Evolutionary conservation across 371 early-diverging fungal genomes (phyloP).

Genomic region (Nematocida sp.): DNA sequence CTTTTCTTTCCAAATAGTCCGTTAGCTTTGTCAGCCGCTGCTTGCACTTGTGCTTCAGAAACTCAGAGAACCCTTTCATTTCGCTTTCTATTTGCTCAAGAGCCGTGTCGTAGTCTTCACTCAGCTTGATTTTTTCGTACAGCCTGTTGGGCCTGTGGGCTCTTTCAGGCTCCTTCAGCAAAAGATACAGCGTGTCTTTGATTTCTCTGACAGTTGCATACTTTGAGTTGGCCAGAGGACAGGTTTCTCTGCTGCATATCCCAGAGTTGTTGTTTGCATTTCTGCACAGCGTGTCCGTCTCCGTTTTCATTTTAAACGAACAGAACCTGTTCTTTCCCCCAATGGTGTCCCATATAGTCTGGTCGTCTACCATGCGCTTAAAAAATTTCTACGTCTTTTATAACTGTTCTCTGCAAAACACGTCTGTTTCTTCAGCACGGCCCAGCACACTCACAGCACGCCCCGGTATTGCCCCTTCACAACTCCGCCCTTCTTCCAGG

Average conservation of each 20-base stretch:
- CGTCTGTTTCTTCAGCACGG: too few relatives aligned
- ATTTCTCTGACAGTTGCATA: slow-evolving; percentile 93
- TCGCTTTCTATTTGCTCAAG: slow-evolving; percentile 82
- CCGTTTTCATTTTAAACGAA: slow-evolving; percentile 68
- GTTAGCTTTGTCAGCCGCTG: slow-evolving; percentile 89
- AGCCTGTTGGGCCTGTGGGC: slow-evolving; percentile 82
- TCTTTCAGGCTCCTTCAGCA: slow-evolving; percentile 88
- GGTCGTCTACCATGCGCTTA: slow-evolving; percentile 57
- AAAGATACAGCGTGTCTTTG: slow-evolving; percentile 67
- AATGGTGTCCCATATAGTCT: slow-evolving; percentile 62
- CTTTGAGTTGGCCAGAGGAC: slow-evolving; percentile 90
- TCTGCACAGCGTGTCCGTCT: slow-evolving; percentile 74
- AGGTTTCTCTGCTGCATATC: slow-evolving; percentile 84
- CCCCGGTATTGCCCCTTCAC: too few relatives aligned
- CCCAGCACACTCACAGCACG: too few relatives aligned
- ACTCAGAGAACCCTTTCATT: slow-evolving; percentile 80
- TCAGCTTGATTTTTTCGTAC: slow-evolving; percentile 86
- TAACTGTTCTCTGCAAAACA: too few relatives aligned
- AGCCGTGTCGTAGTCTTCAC: slow-evolving; percentile 81
- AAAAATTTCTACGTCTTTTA: slow-evolving; percentile 19
- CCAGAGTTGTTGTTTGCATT: slow-evolving; percentile 96
- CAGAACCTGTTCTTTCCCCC: slow-evolving; percentile 54
- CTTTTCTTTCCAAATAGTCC: slow-evolving; percentile 85
- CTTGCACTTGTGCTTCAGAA: slow-evolving; percentile 88
- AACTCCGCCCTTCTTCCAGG: too few relatives aligned